phyloP scores from a whole-genome alignment of 2,329 filamentous ascomycete genomes.

The Trichophyton mentagrophytes region DNA sequence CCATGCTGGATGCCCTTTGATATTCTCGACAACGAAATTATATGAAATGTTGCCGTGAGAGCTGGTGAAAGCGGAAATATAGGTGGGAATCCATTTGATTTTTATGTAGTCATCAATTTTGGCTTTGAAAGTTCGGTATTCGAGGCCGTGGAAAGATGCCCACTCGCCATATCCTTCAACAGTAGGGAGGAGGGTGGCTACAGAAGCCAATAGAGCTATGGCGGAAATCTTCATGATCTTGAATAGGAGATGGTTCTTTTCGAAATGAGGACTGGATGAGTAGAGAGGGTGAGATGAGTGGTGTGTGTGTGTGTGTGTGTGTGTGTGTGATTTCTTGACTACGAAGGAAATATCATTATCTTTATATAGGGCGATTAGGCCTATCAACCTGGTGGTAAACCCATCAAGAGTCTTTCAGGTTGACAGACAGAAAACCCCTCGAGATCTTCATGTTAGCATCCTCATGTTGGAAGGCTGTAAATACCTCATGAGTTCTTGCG shows the following conservation, averaged over 20 bases:
- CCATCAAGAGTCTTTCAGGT: not conserved
- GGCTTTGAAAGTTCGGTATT: not conserved
- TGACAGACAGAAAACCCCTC: no score
- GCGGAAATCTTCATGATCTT: not conserved
- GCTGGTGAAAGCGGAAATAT: not conserved
- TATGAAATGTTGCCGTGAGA: not conserved
- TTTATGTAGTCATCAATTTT: not conserved
- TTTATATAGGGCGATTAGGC: not conserved
- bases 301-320: no score
- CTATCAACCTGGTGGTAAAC: not conserved
- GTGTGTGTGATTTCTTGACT: not conserved
- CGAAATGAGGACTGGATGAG: not conserved
- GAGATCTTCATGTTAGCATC: no score
- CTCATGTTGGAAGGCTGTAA: not conserved
- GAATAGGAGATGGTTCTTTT: not conserved
- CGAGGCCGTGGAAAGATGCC: not conserved
- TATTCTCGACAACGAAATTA: conserved; percentile 5
- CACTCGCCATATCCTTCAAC: not conserved
- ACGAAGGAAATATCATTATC: not conserved
- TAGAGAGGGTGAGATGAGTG: not conserved
- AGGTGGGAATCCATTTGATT: not conserved
- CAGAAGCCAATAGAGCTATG: not conserved
- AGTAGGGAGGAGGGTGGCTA: not conserved
- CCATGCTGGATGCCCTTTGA: not conserved
- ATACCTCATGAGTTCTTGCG: not conserved